Base-by-base conservation (phyloP, 148 eudicot species). In the Amaranthus palmeri region DNA sequence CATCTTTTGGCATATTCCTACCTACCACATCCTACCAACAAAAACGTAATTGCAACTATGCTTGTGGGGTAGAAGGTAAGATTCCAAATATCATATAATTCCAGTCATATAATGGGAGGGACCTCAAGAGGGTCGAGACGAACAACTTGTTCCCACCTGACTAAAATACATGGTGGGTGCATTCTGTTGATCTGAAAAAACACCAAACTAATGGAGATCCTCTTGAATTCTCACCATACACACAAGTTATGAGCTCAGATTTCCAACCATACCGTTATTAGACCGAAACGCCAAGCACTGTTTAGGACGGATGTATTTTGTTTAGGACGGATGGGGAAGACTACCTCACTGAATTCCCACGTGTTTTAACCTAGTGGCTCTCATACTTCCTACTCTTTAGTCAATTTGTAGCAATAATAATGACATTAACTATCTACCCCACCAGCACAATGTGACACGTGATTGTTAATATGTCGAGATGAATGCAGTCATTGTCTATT, bases 11-110 rank as follows among this genome's bases (percentile, higher is more conserved):
- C 72, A 74, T 13, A 49, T 74, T 69, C 74, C 67, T 54, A 74
- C 74, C 81, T 43, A 79, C 78, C 77, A 62, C 81, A 64, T 54
- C 74, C 58, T 40, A 78, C 73, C 77, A 54, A 60, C 73, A 65
- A 54, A 73, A 73, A 45, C 40, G 48, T 75, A 25, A 5, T 18
- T 57, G 25, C 40, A 15, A 25, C 36, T 25, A 25, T 25, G 1
- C 36, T 25, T 25, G 36, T 25, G 36, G 36, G 36, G 36, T 25
- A 25, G 36, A 25, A 57, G 59, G 59, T 13, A 42, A 25, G 36
- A 25, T 58, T 25, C 40, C 25, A 25, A 42, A 9, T 17, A 58
- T 42, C 11, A 25, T 10, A 58, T 17, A 18, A 8, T 25, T 58
- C 42, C 41, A 18, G 61, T 42, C 61, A 58, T 4, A 25, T 25